Base-by-base conservation (phyloP, 1,284 basidiomycete species). In the Irpex rosettiformis region DNA sequence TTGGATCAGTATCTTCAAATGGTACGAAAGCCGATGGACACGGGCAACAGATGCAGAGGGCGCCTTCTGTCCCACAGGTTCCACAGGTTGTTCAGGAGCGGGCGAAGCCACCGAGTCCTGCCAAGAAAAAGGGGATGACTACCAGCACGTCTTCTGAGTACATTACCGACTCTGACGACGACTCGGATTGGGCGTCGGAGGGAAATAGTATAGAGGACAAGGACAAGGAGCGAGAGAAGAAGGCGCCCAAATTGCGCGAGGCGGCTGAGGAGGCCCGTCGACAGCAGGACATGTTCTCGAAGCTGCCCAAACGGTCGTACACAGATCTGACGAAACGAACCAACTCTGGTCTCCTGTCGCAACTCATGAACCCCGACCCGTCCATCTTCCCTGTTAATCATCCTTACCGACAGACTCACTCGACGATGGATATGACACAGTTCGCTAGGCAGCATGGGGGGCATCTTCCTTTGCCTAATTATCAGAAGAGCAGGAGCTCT, bases 221-320 rank as follows among this genome's bases (percentile, higher is more conserved):
- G 63, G 57, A 63, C 43, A 64, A 66, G 64, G 59, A 61, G 52
- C 60, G 64, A 61, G 64, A 64, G 62, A 69, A 64, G 49, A 74
- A 75, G 62, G 73, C 74, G 60, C 67, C 62, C 2, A 70, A 71
- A 8, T 61, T 78, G 21, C 73, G 66, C 10, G 73, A 77, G 65
- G 83, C 81, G 25, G 80, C 79, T n/a, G 59, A 82, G 64, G 86
- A 90, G 67, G 86, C 81, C 16, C 81, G 86, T 66, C 79, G 87
- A 4, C 84, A 91, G 66, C 80, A 81, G 30, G 84, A 89, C 16
- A 79, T 94, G 80, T 93, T 94, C 67, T 79, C 83, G 58, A 94
- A 93, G 73, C 77, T 88, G 8, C 89, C 91, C 3, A 79, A 83
- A 54, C 77, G 82, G 40, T 83, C 84, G 24, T 86, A 88, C 64